phyloP scores from a whole-genome alignment of 495 filamentous ascomycete species.

The Xylaria telfairii region DNA sequence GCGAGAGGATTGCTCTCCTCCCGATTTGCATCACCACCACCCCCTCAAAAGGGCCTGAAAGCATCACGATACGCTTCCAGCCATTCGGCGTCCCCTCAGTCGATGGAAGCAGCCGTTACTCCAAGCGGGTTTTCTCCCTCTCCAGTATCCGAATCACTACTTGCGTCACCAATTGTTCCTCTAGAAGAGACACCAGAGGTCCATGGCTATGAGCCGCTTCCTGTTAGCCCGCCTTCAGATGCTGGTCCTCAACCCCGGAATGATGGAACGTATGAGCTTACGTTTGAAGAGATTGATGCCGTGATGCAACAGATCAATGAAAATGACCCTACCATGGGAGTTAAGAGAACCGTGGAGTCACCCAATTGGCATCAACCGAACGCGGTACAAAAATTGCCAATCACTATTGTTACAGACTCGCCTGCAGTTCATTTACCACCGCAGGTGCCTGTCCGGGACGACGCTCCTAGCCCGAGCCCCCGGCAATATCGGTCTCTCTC shows the following conservation, averaged over 20 bases:
- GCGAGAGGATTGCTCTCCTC: conserved; percentile 31
- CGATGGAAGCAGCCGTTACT: conserved; percentile 31
- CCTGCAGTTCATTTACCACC: conserved; percentile 64
- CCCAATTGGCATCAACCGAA: conserved; percentile 53
- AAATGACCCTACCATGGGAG: conserved; percentile 71
- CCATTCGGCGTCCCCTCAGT: conserved; percentile 44
- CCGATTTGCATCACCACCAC: conserved; percentile 39
- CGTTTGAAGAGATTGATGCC: conserved; percentile 82
- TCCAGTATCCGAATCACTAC: conserved; percentile 34
- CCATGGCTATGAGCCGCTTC: conserved; percentile 37
- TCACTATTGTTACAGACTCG: conserved; percentile 48
- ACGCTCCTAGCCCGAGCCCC: conserved; percentile 79
- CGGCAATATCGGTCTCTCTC: conserved; percentile 57
- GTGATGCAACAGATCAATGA: conserved; percentile 83
- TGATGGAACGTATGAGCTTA: conserved; percentile 51
- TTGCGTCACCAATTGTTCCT: conserved; percentile 28
- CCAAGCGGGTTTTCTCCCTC: conserved; percentile 40
- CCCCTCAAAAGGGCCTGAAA: conserved; percentile 42
- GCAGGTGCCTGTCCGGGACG: conserved; percentile 65
- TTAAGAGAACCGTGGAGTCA: conserved; percentile 64
- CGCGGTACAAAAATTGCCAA: conserved; percentile 43
- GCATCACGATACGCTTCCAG: conserved; percentile 50
- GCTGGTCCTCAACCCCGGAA: conserved; percentile 27
- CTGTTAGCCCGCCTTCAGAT: conserved; percentile 38
- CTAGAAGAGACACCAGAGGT: conserved; percentile 35